Evolutionary conservation across 2,329 filamentous ascomycete species (phyloP).

Genomic region (Nectriaceae sp.): DNA sequence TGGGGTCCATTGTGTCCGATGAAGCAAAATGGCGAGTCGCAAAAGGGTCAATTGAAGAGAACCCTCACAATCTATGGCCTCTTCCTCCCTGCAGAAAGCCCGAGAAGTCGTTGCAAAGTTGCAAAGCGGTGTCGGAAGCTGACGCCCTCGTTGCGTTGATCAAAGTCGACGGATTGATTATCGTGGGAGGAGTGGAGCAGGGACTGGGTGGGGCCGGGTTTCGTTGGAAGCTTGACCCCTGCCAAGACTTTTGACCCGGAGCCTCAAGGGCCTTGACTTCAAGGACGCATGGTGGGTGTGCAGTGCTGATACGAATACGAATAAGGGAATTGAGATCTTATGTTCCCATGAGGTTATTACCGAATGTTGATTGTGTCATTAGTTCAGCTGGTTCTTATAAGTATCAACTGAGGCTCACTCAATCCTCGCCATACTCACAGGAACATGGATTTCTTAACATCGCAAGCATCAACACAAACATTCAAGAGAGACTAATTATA

Average conservation of each 20-base stretch:
- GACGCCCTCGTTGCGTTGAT: neutral
- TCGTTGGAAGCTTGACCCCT: conserved; percentile 7
- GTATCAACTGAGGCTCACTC: too few relatives aligned
- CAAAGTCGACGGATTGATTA: conserved; percentile 3
- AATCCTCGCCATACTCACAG: too few relatives aligned
- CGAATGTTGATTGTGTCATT: too few relatives aligned
- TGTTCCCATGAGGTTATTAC: too few relatives aligned
- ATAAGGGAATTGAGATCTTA: too few relatives aligned
- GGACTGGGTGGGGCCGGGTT: conserved; percentile 10
- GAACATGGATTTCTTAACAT: too few relatives aligned
- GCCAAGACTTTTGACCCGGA: conserved; percentile 15
- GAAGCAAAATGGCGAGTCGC: neutral
- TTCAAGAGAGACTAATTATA: conserved; percentile 1
- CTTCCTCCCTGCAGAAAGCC: neutral
- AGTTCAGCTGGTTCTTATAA: too few relatives aligned
- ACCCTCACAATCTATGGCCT: too few relatives aligned
- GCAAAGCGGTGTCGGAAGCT: neutral
- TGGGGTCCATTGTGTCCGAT: neutral
- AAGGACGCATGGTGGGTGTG: too few relatives aligned
- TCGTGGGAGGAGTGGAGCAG: conserved; percentile 1
- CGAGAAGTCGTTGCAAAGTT: neutral
- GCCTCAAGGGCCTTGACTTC: too few relatives aligned
- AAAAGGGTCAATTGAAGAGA: neutral
- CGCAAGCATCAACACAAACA: neutral
- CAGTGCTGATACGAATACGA: too few relatives aligned